These are phyloP conservation scores for Colletotrichum tabaci DNA, from an alignment of 2,329 filamentous ascomycete species.

Conservation along the genomic window DNA sequence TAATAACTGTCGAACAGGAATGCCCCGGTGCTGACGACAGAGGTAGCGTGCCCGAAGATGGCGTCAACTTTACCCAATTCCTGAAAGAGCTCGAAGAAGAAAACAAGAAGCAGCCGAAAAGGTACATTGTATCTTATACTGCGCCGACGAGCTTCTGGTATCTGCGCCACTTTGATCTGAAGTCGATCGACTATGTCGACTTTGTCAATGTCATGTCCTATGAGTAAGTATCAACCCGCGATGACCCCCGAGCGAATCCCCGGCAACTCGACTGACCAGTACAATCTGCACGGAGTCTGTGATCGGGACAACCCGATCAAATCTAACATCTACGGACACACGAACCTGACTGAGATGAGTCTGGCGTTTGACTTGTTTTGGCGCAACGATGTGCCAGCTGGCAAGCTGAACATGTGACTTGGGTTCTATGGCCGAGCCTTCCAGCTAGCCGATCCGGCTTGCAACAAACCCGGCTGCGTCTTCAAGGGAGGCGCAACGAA, in stretches of 20 bases:
- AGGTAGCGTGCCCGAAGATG: slow-evolving; percentile 44
- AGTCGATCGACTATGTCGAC: slow-evolving; percentile 23
- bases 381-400: slow-evolving; percentile 57
- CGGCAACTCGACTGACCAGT: slow-evolving; percentile 40
- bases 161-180: slow-evolving; percentile 47
- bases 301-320: slow-evolving; percentile 53
- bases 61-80: slow-evolving; percentile 45
- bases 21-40: slow-evolving; percentile 44
- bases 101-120: slow-evolving; percentile 30
- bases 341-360: slow-evolving; percentile 64
- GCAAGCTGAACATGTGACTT: slow-evolving; percentile 58
- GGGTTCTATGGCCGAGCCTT: slow-evolving; percentile 20
- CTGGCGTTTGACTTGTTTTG: slow-evolving; percentile 60
- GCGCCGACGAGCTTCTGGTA: slow-evolving; percentile 51
- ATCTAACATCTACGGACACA: slow-evolving; percentile 55
- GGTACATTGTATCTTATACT: slow-evolving; percentile 46
- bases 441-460: slow-evolving; percentile 31
- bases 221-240: not conserved
- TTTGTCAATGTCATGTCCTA: slow-evolving; percentile 32
- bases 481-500: slow-evolving; percentile 18
- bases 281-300: slow-evolving; percentile 61
- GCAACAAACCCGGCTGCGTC: slow-evolving; percentile 44
- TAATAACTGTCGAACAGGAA: not conserved
- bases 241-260: too few relatives aligned
- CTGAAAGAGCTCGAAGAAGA: slow-evolving; percentile 43